phyloP scores from a whole-genome alignment of 1,139 yeast genomes.

The Yamadazyma mexicana region DNA sequence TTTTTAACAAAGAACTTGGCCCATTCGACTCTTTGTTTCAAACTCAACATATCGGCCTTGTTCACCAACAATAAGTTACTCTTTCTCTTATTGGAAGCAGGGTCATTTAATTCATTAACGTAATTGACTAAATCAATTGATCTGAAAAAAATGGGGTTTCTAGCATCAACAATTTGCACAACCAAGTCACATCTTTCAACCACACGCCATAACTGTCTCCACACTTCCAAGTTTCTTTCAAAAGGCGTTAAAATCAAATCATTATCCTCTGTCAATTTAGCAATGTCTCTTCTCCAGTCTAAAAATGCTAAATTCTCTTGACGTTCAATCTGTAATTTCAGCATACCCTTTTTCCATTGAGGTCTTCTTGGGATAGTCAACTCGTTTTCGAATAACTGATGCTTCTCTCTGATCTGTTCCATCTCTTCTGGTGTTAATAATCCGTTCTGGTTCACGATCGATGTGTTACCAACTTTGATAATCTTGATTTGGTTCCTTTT shows the following conservation, averaged over 20 bases:
- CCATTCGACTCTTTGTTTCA: constrained; percentile 79
- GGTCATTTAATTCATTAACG: constrained; percentile 68
- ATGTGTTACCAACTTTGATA: constrained; percentile 68
- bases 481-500: constrained; percentile 81
- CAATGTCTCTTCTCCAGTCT: constrained; percentile 91
- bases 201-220: constrained; percentile 99
- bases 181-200: constrained; percentile 92
- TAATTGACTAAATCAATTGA: constrained; percentile 86
- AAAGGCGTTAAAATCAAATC: constrained; percentile 92
- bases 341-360: constrained; percentile 70
- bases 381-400: constrained; percentile 72
- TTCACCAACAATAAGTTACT: constrained; percentile 82
- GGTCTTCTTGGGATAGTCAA: constrained; percentile 97
- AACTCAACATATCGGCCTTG: constrained; percentile 86
- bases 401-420: constrained; percentile 59
- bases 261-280: constrained; percentile 75
- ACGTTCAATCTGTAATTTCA: constrained; percentile 77
- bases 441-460: constrained; percentile 45
- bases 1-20: constrained; percentile 72
- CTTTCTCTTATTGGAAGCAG: constrained; percentile 50
- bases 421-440: constrained; percentile 70
- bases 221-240: constrained; percentile 94
- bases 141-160: constrained; percentile 89
- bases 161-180: constrained; percentile 97
- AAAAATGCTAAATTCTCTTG: constrained; percentile 89